Base-by-base conservation (phyloP, 2,329 filamentous ascomycete genomes). In the Pseudogymnoascus sp. region DNA sequence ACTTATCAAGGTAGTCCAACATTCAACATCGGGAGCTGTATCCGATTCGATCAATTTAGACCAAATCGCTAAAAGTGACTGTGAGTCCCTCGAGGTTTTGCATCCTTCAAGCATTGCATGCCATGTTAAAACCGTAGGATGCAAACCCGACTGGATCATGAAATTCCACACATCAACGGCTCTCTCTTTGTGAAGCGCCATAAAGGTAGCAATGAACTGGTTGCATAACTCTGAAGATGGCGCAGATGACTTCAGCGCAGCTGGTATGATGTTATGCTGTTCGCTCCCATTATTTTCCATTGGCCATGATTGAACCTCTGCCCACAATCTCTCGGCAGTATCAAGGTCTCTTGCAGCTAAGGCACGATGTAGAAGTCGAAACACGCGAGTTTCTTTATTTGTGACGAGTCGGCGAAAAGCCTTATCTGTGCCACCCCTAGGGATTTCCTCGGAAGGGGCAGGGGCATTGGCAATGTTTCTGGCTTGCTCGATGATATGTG, bases 31-130 rank as follows among this genome's bases (percentile, higher is more conserved):
- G 4, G 91, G 84, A 67, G 81, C 75, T 9, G 85, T 70, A 1
- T 83, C 83, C 1, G 84, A 81, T 8, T 71, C 71, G 3, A 82
- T 70, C 75, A 95, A 83, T 67, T 82, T 83, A 0, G 75, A 68
- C 90, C 91, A 96, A 33, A 92, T 80, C 1, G 79, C 79, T 63
- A 87, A 82, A 65, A 93, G 78, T 21, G 81, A 84, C n/a, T 77
- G 73, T 0, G 79, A 67, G 68, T 91, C 86, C 62, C 79, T 79
- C 60, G 83, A 80, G 60, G 78, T 80, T 70, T 82, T 83, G 74
- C 87, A 91, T 1, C 90, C 90, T 63, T 84, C 80, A 68, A 95
- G 83, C 82, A 95, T 88, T 47, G 83, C 78, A 40, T 86, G 88
- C 83, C 89, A 95, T 0, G 89, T 88, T 68, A 78, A 81, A 63